phyloP scores from a whole-genome alignment of 768 basidiomycete species.

The Scleroderma citrinum region DNA sequence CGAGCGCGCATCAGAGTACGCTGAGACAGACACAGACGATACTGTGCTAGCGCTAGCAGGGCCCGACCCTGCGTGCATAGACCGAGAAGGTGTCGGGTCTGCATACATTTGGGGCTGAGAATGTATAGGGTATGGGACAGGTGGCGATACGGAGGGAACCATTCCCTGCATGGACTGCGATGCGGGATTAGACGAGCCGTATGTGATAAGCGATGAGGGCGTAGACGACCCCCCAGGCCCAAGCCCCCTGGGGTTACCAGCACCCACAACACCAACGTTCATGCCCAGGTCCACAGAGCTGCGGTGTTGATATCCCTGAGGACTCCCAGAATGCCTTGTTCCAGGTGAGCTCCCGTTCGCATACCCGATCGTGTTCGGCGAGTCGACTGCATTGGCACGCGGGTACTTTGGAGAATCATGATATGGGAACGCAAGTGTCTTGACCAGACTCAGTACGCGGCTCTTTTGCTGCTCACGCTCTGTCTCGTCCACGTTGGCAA shows the following conservation, averaged over 20 bases:
- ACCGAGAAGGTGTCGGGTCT: conserved; percentile 13
- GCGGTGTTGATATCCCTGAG: conserved; percentile 29
- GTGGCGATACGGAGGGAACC: conserved; percentile 18
- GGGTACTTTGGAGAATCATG: conserved; percentile 58
- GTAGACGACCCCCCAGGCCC: conserved; percentile 10
- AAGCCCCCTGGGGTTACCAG: conserved; percentile 11
- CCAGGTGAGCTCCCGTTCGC: conserved; percentile 49
- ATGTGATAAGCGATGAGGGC: conserved; percentile 23
- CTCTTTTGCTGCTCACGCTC: conserved; percentile 55
- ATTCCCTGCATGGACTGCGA: conserved; percentile 14
- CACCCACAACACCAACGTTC: conserved; percentile 2
- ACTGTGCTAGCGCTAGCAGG: not conserved
- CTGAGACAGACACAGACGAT: not conserved
- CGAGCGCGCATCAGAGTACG: conserved; percentile 4
- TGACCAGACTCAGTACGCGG: conserved; percentile 58
- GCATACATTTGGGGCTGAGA: conserved; percentile 22
- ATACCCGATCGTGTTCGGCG: conserved; percentile 41
- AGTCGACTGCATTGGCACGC: conserved; percentile 40
- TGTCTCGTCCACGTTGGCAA: conserved; percentile 42
- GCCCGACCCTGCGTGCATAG: not conserved
- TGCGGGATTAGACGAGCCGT: conserved; percentile 2
- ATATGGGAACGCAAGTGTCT: conserved; percentile 78
- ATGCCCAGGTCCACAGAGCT: conserved; percentile 22
- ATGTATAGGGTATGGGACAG: conserved; percentile 20
- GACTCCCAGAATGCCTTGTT: conserved; percentile 54